Evolutionary conservation across 2,329 filamentous ascomycete species (phyloP).

Genomic region (Mollisiaceae sp.): DNA sequence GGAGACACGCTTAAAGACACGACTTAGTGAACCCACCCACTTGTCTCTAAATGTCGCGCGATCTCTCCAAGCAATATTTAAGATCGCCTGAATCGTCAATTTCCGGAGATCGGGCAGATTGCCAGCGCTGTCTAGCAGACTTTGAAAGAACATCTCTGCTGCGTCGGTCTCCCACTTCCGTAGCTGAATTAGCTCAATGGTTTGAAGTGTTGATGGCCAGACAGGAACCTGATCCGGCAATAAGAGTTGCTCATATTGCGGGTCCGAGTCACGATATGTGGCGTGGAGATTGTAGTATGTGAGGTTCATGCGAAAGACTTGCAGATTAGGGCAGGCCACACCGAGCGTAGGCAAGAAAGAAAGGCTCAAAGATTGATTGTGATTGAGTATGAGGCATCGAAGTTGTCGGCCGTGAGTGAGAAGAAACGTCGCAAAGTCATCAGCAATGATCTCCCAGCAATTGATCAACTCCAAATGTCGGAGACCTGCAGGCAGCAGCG

Average conservation of each 20-base stretch:
- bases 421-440: constrained; percentile 69
- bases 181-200: constrained; percentile 77
- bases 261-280: constrained; percentile 73
- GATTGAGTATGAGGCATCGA: constrained; percentile 69
- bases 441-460: constrained; percentile 75
- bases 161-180: constrained; percentile 73
- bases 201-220: constrained; percentile 77
- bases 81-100: constrained; percentile 73
- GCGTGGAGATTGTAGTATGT: constrained; percentile 75
- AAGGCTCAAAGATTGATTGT: constrained; percentile 80
- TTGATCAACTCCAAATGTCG: constrained; percentile 75
- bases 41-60: constrained; percentile 78
- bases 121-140: constrained; percentile 73
- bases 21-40: constrained; percentile 75
- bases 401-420: constrained; percentile 70
- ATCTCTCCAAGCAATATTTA: constrained; percentile 82
- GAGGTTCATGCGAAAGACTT: constrained; percentile 76
- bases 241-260: constrained; percentile 75
- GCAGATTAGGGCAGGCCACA: constrained; percentile 70
- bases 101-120: constrained; percentile 69
- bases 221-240: constrained; percentile 67
- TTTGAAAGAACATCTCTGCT: constrained; percentile 79
- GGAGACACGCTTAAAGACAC: constrained; percentile 63
- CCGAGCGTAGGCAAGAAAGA: constrained; percentile 73
- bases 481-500: constrained; percentile 69